Percentiles rank a stretch among this genome's conserved stretches.
Conservation (phyloP, 1,284 basidiomycete species). For the Pisolithus thermaeus region DNA sequence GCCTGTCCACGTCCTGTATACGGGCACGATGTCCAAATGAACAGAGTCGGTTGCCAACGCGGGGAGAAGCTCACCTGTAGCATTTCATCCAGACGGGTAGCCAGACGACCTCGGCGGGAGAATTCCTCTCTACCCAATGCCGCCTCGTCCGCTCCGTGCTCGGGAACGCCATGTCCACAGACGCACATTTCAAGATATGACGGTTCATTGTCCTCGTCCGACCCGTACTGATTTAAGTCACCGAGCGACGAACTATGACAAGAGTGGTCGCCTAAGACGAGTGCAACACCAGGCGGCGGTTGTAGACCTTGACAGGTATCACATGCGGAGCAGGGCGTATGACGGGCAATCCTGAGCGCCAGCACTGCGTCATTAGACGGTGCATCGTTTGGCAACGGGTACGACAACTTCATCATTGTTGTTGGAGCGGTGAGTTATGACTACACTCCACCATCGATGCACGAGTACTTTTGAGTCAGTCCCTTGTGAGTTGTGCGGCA, state of each 20-base stretch:
- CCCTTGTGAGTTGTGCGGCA: not conserved
- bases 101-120: conserved; percentile 67
- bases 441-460: not conserved
- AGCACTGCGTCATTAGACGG: conserved; percentile 45
- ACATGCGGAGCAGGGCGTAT: conserved; percentile 62
- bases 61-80: conserved; percentile 56
- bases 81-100: conserved; percentile 79
- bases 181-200: conserved; percentile 63
- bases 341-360: conserved; percentile 68
- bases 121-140: conserved; percentile 57
- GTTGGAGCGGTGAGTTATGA: not conserved
- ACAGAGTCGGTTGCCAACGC: conserved; percentile 15
- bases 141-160: conserved; percentile 64
- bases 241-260: conserved; percentile 43
- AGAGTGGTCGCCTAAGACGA: conserved; percentile 49
- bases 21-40: conserved; percentile 10
- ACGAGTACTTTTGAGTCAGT: not conserved
- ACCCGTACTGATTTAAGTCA: conserved; percentile 57
- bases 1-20: conserved; percentile 62
- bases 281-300: conserved; percentile 52
- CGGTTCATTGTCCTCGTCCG: conserved; percentile 51
- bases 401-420: conserved; percentile 50
- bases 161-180: conserved; percentile 69
- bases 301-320: conserved; percentile 58
- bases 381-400: conserved; percentile 48